A percentile compares a stretch with the other conserved stretches of the same genome.
These are phyloP conservation scores for Carpinus viminea DNA, from an alignment of 306 rosid genomes.

Conservation along the genomic window DNA sequence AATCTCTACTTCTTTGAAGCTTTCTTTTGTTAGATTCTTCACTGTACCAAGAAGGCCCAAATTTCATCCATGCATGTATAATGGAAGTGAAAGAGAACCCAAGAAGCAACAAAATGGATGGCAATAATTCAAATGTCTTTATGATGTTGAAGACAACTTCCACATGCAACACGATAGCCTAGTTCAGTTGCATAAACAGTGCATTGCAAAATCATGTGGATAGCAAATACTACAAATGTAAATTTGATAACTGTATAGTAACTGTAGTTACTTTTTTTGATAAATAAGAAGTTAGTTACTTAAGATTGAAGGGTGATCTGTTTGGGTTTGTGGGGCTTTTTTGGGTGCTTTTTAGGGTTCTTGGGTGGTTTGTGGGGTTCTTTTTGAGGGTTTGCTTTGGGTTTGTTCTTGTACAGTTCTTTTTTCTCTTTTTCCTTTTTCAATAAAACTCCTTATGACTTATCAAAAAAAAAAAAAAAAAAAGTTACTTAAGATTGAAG, in stretches of 20 bases:
- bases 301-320: too few species aligned
- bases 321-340: too few species aligned
- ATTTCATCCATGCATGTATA: constrained; percentile 9
- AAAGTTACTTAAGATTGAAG: too few species aligned
- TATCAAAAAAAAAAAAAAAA: too few species aligned
- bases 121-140: background rate
- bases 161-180: background rate
- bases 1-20: constrained; percentile 62
- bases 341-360: too few species aligned
- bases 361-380: too few species aligned
- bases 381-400: too few species aligned
- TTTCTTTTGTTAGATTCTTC: constrained; percentile 71
- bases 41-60: constrained; percentile 47
- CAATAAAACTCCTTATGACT: too few species aligned
- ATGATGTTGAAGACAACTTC: background rate
- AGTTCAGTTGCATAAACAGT: background rate
- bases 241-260: background rate
- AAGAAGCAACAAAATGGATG: constrained; percentile 23
- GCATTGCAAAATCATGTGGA: constrained; percentile 2
- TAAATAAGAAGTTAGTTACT: too few species aligned
- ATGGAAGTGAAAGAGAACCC: constrained; percentile 19
- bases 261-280: too few species aligned
- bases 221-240: background rate
- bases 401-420: too few species aligned
- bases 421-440: too few species aligned